Evolutionary conservation across 805 yeast genomes (phyloP).

Genomic region (Blastobotrys attinorum): DNA sequence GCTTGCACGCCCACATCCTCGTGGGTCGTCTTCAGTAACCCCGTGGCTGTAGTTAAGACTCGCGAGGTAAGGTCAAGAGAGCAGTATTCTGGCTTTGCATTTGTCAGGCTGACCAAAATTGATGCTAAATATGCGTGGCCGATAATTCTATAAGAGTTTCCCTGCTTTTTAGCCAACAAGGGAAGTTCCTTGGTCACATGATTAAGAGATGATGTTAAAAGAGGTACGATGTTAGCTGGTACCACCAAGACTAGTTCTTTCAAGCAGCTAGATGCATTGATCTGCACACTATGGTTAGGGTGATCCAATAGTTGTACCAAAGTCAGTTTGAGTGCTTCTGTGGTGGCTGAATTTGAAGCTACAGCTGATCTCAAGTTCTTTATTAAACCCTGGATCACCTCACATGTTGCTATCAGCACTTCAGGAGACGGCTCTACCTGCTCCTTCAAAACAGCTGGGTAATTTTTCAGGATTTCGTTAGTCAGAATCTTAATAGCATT

Average conservation of each 20-base stretch:
- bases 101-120: slow-evolving; percentile 21
- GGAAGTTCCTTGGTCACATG: slow-evolving; percentile 19
- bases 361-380: slow-evolving; percentile 26
- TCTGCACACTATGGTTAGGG: slow-evolving; percentile 13
- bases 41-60: slow-evolving; percentile 37
- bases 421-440: slow-evolving; percentile 18
- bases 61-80: slow-evolving; percentile 38
- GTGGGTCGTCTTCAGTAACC: slow-evolving; percentile 33
- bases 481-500: slow-evolving; percentile 18
- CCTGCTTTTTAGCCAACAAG: slow-evolving; percentile 13
- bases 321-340: slow-evolving; percentile 10
- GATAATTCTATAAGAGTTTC: slow-evolving; percentile 12
- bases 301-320: slow-evolving; percentile 12
- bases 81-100: slow-evolving; percentile 30
- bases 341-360: slow-evolving; percentile 7
- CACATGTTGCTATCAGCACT: slow-evolving; percentile 18
- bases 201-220: slow-evolving; percentile 16
- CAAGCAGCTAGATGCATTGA: slow-evolving; percentile 10
- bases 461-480: slow-evolving; percentile 19
- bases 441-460: slow-evolving; percentile 18
- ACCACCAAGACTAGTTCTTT: slow-evolving; percentile 11
- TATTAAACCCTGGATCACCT: slow-evolving; percentile 18
- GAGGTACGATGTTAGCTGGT: slow-evolving; percentile 21
- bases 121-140: slow-evolving; percentile 27
- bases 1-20: slow-evolving; percentile 26